Evolutionary conservation across 2,329 filamentous ascomycete genomes (phyloP), one percentile per base, ranked within the genome.

Genomic region (Penicillium corylophilum): DNA sequence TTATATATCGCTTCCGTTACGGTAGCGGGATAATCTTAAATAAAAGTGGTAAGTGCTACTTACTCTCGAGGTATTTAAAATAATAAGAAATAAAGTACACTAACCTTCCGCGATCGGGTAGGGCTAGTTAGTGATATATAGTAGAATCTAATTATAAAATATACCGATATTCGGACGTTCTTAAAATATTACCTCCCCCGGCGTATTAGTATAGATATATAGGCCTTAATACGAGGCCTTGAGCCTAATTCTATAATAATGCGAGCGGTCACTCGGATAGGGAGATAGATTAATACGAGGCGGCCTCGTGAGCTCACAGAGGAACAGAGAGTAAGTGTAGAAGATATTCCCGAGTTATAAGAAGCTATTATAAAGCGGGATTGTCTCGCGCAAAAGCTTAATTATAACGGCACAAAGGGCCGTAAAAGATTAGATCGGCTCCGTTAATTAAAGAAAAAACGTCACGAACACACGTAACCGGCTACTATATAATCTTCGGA

Each of bases 401-500:
- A 49, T 10, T 26, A 20, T 5, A 29, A 44, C n/a, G n/a, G n/a
- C n/a, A n/a, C n/a, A 44, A 39, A 31, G 22, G 28, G 18, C 36
- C 1, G 2, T 15, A 44, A 18, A 20, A 7, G 29, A 31, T 29
- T 49, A 3, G 9, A 49, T 7, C 18, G 40, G 23, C 47, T 39
- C 26, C 3, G 44, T 7, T 9, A 49, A 23, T 44, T 49, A n/a
- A 49, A 49, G 29, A n/a, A 49, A 16, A 23, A 49, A 49, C 5
- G n/a, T 49, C 7, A 49, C 20, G 24, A 49, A 49, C 22, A 44
- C 22, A 2, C 31, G 16, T 20, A 44, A 44, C 9, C 20, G 47
- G 23, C 24, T 49, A 13, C 20, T 44, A n/a, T 49, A 49, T 22
- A n/a, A 49, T 22, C 47, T 49, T 18, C n/a, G 18, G 29, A 49